Percentiles rank a stretch among this genome's conserved stretches.
Evolutionary conservation across 2,329 filamentous ascomycete species (phyloP).

Genomic region (Clonostachys rhizophaga): DNA sequence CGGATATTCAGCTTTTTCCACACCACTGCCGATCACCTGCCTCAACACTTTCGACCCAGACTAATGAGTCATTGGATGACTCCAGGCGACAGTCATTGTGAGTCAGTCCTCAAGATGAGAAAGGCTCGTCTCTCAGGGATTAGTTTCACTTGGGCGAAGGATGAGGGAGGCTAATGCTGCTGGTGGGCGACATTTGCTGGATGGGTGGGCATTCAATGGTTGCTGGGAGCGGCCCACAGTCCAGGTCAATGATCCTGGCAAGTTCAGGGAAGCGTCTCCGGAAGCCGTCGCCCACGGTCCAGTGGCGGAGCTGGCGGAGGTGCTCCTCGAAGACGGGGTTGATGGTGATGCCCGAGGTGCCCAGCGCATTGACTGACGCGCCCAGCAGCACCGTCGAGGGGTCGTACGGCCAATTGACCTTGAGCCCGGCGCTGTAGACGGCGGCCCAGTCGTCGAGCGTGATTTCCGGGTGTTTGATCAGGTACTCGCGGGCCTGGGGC

Average conservation of each 20-base stretch:
- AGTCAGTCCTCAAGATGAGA: too few species aligned
- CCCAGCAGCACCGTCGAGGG: slow-evolving; percentile 15
- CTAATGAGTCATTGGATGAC: too few species aligned
- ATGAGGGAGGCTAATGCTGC: too few species aligned
- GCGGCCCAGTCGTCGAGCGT: slow-evolving; percentile 21
- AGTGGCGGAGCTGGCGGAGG: slow-evolving; percentile 18
- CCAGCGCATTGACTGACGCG: slow-evolving; percentile 5
- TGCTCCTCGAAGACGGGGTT: slow-evolving; percentile 23
- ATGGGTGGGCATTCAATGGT: too few species aligned
- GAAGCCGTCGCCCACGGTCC: slow-evolving; percentile 18
- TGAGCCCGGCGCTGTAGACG: slow-evolving; percentile 21
- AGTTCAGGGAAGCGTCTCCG: slow-evolving; percentile 15
- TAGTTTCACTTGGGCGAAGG: too few species aligned
- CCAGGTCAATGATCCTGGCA: slow-evolving; percentile 12
- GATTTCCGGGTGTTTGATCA: slow-evolving; percentile 18
- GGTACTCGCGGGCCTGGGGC: slow-evolving; percentile 18
- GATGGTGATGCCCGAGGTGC: slow-evolving; percentile 10
- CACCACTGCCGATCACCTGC: too few species aligned
- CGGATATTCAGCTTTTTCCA: too few species aligned
- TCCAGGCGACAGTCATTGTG: too few species aligned
- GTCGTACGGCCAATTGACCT: slow-evolving; percentile 20
- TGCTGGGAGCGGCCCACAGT: slow-evolving; percentile 5
- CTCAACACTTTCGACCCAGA: too few species aligned
- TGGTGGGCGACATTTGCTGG: too few species aligned
- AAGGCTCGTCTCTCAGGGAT: too few species aligned